These are phyloP conservation scores for Ceratobasidium sp. DNA, from an alignment of 1,284 basidiomycete species.

Conservation along the genomic window DNA sequence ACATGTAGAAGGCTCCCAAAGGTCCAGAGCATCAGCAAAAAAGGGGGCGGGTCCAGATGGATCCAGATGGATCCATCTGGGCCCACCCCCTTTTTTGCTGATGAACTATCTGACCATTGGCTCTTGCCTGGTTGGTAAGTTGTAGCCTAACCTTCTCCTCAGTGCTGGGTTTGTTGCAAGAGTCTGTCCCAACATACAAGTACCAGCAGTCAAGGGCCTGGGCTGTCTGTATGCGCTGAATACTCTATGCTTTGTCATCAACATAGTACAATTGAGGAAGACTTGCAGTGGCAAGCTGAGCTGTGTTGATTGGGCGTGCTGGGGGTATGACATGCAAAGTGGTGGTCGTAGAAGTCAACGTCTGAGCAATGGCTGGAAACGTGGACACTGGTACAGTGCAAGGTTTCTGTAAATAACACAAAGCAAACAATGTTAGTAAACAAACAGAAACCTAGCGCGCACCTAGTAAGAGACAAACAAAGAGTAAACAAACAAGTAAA, in stretches of 20 bases:
- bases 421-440: too few species aligned
- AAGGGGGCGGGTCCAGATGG: too few species aligned
- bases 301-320: neutral
- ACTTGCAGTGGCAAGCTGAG: constrained; percentile 7
- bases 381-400: too few species aligned
- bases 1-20: neutral
- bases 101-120: neutral
- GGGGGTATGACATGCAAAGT: neutral
- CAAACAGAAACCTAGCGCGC: too few species aligned
- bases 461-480: too few species aligned
- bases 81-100: too few species aligned
- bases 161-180: neutral
- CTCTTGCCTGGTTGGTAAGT: neutral
- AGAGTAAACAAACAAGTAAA: too few species aligned
- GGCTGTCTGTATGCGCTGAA: neutral
- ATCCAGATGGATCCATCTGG: too few species aligned
- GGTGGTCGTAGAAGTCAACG: neutral
- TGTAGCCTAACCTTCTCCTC: neutral
- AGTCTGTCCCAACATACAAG: neutral
- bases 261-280: neutral
- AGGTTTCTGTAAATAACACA: too few species aligned
- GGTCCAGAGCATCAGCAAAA: too few species aligned
- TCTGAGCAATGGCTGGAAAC: neutral
- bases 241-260: neutral
- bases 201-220: constrained; percentile 1